These are phyloP conservation scores for Rosa chinensis DNA, from an alignment of 306 rosid species.

Conservation along the genomic window DNA sequence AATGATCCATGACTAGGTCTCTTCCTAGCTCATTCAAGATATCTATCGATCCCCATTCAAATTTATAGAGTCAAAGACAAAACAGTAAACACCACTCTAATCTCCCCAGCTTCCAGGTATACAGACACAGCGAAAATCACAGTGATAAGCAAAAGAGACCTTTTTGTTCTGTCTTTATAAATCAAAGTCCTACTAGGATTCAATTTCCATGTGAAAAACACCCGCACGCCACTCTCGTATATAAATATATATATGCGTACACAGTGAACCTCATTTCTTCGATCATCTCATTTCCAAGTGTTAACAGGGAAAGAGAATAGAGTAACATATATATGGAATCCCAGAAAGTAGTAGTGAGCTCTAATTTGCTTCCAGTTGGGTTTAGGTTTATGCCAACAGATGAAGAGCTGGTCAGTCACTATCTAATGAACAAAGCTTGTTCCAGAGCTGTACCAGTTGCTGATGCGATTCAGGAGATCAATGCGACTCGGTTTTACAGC, in stretches of 20 bases:
- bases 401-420: slow-evolving; percentile 2
- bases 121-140: background rate
- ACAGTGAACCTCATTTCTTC: background rate
- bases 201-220: background rate
- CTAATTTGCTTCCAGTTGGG: slow-evolving; percentile 7
- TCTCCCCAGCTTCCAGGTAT: slow-evolving; percentile 7
- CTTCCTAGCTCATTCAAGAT: background rate
- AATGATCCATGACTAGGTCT: slow-evolving; percentile 7
- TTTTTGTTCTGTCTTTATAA: slow-evolving; percentile 5
- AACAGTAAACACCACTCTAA: slow-evolving; percentile 3
- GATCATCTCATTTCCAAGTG: background rate
- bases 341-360: background rate
- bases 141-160: background rate
- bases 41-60: background rate
- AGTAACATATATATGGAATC: background rate
- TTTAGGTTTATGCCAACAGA: slow-evolving; percentile 23
- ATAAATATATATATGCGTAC: background rate
- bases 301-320: background rate
- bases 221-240: background rate
- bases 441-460: background rate
- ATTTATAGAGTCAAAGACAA: background rate
- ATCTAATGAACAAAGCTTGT: slow-evolving; percentile 13
- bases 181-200: slow-evolving; percentile 13
- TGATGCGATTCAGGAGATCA: slow-evolving; percentile 1
- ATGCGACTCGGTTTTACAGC: slow-evolving; percentile 4